Base-by-base conservation (phyloP, 2,329 filamentous ascomycete genomes). In the Juglanconis sp. region DNA sequence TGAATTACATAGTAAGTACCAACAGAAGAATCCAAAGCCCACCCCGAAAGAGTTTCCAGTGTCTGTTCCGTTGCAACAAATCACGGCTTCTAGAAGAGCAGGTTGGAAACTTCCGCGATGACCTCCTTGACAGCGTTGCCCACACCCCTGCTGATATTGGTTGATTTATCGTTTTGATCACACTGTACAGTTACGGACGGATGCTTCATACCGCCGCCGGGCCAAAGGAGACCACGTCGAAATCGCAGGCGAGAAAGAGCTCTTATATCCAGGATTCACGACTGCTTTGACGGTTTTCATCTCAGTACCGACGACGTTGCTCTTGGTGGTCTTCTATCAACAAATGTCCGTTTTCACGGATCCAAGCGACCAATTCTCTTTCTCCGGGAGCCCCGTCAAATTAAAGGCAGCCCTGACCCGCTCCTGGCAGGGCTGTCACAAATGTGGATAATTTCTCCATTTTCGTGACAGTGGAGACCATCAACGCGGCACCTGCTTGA, bases 381-480 rank as follows among this genome's bases (percentile, higher is more conserved):
- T 44, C 54, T 51, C 60, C 61, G 61, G 61, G 51, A 58, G 54
- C 54, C 54, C 61, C 61, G 61, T 56, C 61, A 61, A 61, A 63
- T 61, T 61, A 57, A 47, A 57, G 61, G 58, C 61, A 42, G 58
- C 46, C 30, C 46, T 52, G 55, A 49, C 54, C 58, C 54, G 51
- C 52, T 57, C 32, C 49, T 63, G 58, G 54, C 61, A 57, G 57
- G 53, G 57, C 61, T 57, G 58, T 53, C 61, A 61, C 35, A 46
- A 53, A 13, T 35, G 56, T 59, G 60, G 59, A 57, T 44, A 32
- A 32, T 36, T 48, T 51, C 54, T 48, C 52, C 60, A 56, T 60
- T 53, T 49, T 48, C 42, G 46, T 48, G 53, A 36, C 42, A 35
- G 53, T 60, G 53, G 44, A 56, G 52, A 56, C 60, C 56, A 35